Conservation (phyloP, 202 grass and related monocot species). For the Schoenoplectus triqueter region DNA sequence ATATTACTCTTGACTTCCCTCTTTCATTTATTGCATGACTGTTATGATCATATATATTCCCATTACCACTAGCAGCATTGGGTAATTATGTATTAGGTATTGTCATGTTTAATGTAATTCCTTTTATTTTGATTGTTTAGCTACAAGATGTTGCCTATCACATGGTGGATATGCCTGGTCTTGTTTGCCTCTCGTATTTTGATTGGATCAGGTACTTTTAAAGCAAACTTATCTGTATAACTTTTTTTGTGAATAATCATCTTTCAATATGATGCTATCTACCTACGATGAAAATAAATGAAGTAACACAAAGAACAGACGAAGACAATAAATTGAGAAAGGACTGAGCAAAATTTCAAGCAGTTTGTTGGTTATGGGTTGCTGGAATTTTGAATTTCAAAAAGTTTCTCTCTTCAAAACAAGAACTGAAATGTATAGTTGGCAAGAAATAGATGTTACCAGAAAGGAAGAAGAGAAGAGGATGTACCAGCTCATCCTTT, state of each 20-base stretch:
- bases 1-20: not conserved
- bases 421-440: not conserved
- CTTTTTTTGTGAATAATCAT: not conserved
- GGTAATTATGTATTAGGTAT: slow-evolving; percentile 2
- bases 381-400: too few species aligned
- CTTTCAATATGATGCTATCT: too few species aligned
- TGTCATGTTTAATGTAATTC: not conserved
- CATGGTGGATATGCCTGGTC: slow-evolving; percentile 58
- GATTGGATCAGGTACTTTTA: slow-evolving; percentile 52
- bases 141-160: slow-evolving; percentile 46
- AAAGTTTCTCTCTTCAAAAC: too few species aligned
- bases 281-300: too few species aligned
- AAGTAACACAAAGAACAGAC: not conserved
- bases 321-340: too few species aligned
- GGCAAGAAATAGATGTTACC: not conserved
- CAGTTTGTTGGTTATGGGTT: too few species aligned
- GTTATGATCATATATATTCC: not conserved
- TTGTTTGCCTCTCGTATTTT: slow-evolving; percentile 44
- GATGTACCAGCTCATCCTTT: not conserved
- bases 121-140: slow-evolving; percentile 28
- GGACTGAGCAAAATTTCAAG: too few species aligned
- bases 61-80: not conserved
- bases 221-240: not conserved
- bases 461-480: not conserved
- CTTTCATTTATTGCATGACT: not conserved